Conservation (phyloP, 805 yeast species). For the Blastobotrys robertii region DNA sequence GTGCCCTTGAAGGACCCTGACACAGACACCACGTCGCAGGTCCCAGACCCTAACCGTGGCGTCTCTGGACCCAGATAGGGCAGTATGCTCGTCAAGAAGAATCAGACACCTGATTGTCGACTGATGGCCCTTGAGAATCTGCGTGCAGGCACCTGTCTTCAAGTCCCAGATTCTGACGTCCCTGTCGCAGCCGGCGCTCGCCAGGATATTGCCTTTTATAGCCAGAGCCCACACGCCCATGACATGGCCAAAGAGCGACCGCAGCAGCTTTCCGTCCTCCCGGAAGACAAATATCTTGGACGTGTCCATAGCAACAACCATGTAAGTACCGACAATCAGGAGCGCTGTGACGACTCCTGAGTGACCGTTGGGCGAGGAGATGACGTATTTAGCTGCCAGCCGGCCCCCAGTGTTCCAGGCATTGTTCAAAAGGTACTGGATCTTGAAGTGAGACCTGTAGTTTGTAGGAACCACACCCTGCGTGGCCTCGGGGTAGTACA, state of each 20-base stretch:
- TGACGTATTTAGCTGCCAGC: constrained; percentile 31
- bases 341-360: constrained; percentile 32
- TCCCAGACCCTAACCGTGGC: constrained; percentile 92
- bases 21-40: constrained; percentile 79
- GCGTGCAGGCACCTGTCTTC: constrained; percentile 72
- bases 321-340: constrained; percentile 27
- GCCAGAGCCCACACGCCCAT: constrained; percentile 98
- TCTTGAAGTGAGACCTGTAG: constrained; percentile 31
- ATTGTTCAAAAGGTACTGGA: constrained; percentile 30
- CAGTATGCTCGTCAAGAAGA: constrained; percentile 69
- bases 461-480: constrained; percentile 24
- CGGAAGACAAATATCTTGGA: constrained; percentile 34
- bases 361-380: constrained; percentile 22
- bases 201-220: constrained; percentile 82
- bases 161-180: constrained; percentile 96
- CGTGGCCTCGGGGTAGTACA: constrained; percentile 26
- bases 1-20: constrained; percentile 62
- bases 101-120: constrained; percentile 82
- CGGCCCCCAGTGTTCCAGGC: constrained; percentile 35
- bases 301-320: constrained; percentile 35
- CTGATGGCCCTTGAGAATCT: constrained; percentile 82
- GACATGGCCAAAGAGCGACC: constrained; percentile 94
- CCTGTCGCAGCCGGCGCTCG: constrained; percentile 93
- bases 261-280: constrained; percentile 35
- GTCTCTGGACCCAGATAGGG: constrained; percentile 87